Evolutionary conservation across 2,329 filamentous ascomycete species (phyloP), one percentile per base, ranked within the genome.

Genomic region (Xylaria hypoxylon): DNA sequence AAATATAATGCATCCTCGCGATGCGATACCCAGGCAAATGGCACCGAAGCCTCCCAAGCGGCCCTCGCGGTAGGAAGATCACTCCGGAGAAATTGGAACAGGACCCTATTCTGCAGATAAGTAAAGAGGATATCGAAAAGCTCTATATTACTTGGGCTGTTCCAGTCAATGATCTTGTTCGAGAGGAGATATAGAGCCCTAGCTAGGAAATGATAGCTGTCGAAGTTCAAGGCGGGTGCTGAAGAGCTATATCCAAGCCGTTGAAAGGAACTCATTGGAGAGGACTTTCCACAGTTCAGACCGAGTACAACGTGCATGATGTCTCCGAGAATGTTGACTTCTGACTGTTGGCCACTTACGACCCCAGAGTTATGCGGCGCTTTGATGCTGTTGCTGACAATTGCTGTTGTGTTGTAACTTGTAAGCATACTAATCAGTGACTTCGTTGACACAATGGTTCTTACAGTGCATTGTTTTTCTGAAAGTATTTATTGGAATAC

Each of bases 401-500:
- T 40, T 2, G 22, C 56, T 50, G 13, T 40, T 35, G 10, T 26
- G 5, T 19, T 13, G 31, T 50, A 24, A 59, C 2, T 19, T 13
- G 31, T 50, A 24, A 59, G 44, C 44, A 40, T 19, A n/a, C 2
- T n/a, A 35, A 5, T 15, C 15, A 3, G 8, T n/a, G 13, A 28
- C 5, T 17, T 15, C 0, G 1, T 6, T n/a, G 15, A 31, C 13
- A 13, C 5, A 35, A 31, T 5, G 24, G 3, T 31, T 44, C 52
- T 56, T 56, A 56, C 52, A 56, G 22, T 44, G 38, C 15, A 44
- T 13, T n/a, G 3, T 4, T 19, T 56, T 56, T 56, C 35, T n/a
- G 38, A 44, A 56, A 2, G 24, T 56, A 31, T 56, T 56, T 24
- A 56, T 44, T 19, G 38, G 35, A 28, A 56, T 44, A 31, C 0